These are phyloP conservation scores for Entrophospora sp. DNA, from an alignment of 192 early-diverging fungal species.

Conservation along the genomic window DNA sequence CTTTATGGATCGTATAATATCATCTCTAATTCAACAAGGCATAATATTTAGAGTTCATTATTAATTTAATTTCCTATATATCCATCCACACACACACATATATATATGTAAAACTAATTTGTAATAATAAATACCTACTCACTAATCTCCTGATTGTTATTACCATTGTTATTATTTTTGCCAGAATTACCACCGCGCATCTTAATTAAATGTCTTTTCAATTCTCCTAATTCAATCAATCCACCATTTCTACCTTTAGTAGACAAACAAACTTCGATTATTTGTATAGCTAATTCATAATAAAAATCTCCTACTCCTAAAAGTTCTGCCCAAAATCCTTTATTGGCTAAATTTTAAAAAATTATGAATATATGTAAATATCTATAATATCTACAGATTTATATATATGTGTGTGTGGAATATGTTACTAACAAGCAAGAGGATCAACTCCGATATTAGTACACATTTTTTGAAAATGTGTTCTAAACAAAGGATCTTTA, in stretches of 20 bases:
- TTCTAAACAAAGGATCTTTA: conserved; percentile 74
- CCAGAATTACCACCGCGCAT: conserved; percentile 49
- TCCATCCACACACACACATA: too few species aligned
- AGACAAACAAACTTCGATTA: conserved; percentile 81
- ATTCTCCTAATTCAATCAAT: conserved; percentile 76
- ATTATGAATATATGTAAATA: too few species aligned
- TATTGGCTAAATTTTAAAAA: conserved; percentile 56
- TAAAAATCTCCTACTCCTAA: conserved; percentile 97
- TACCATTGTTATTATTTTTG: too few species aligned
- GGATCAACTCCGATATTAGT: conserved; percentile 91
- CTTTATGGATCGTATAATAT: conserved; percentile 79
- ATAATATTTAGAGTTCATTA: too few species aligned
- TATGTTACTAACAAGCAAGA: conserved; percentile 57
- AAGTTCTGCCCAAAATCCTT: conserved; percentile 92
- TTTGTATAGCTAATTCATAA: conserved; percentile 90
- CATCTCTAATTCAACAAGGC: conserved; percentile 67
- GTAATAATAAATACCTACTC: conserved; percentile 33
- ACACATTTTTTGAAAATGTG: conserved; percentile 92
- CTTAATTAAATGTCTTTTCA: conserved; percentile 59
- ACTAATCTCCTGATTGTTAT: conserved; percentile 33
- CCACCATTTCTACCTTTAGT: conserved; percentile 84
- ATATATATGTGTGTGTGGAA: neutral
- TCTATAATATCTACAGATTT: neutral
- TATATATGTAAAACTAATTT: too few species aligned
- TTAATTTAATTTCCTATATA: too few species aligned